Evolutionary conservation across 768 basidiomycete genomes (phyloP).

Genomic region (Lactarius trivialis): DNA sequence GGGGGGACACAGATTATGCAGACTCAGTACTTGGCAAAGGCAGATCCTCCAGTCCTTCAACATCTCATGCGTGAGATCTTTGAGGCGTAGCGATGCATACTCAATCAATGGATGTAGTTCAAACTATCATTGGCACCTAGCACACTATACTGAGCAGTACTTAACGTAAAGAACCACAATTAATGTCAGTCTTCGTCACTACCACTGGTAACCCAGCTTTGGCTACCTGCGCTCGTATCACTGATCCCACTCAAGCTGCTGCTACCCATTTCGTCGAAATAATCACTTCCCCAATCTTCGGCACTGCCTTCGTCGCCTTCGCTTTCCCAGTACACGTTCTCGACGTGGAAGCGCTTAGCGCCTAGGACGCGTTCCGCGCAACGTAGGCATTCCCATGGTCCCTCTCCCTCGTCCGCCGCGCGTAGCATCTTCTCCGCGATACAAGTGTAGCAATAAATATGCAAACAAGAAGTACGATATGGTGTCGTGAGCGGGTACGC

Average conservation of each 20-base stretch:
- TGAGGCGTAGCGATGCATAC: slow-evolving; percentile 3
- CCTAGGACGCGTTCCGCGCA: slow-evolving; percentile 61
- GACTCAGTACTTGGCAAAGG: slow-evolving; percentile 49
- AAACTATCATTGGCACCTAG: neutral
- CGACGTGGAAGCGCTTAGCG: slow-evolving; percentile 50
- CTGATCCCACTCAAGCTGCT: slow-evolving; percentile 23
- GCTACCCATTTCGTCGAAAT: slow-evolving; percentile 24
- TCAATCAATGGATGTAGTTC: neutral
- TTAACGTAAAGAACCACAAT: neutral
- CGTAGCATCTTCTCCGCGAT: slow-evolving; percentile 76
- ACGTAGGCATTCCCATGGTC: slow-evolving; percentile 76
- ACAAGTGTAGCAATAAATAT: slow-evolving; percentile 92
- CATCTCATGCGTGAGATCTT: slow-evolving; percentile 43
- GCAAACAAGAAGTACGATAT: slow-evolving; percentile 77
- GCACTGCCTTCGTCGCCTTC: slow-evolving; percentile 42
- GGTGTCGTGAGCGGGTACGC: slow-evolving; percentile 69
- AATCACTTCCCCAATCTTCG: slow-evolving; percentile 52
- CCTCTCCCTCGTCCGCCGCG: slow-evolving; percentile 58
- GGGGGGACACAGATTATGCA: slow-evolving; percentile 59
- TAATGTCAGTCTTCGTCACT: slow-evolving; percentile 21
- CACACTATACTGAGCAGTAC: neutral
- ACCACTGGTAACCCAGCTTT: slow-evolving; percentile 22
- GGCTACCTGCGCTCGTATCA: slow-evolving; percentile 21
- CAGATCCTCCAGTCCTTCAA: slow-evolving; percentile 67
- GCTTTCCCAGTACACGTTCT: slow-evolving; percentile 22